Evolutionary conservation across 2,329 filamentous ascomycete species (phyloP).

Genomic region (Monilinia laxa): DNA sequence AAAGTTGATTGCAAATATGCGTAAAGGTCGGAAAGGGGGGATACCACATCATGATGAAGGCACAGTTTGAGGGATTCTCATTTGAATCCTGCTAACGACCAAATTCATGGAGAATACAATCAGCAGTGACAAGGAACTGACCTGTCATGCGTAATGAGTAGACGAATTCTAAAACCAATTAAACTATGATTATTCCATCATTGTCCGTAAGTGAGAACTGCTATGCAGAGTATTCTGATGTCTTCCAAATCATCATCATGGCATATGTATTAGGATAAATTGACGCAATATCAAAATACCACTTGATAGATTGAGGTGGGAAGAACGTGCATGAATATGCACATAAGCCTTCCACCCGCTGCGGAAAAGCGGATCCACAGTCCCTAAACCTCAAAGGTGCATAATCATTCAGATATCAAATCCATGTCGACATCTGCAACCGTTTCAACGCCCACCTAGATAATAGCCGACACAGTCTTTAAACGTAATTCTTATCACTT

Average conservation of each 20-base stretch:
- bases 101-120: neutral
- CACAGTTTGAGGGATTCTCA: neutral
- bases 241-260: neutral
- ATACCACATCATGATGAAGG: neutral
- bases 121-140: neutral
- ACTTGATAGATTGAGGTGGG: neutral
- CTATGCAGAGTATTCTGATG: neutral
- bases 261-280: neutral
- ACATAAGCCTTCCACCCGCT: conserved; percentile 27
- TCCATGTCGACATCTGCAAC: neutral
- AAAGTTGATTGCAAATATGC: neutral
- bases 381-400: neutral
- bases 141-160: neutral
- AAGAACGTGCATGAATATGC: conserved; percentile 44
- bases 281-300: neutral
- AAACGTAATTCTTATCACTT: neutral
- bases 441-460: neutral
- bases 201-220: neutral
- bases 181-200: neutral
- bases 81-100: neutral
- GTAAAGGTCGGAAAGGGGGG: neutral
- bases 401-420: neutral
- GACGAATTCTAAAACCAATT: neutral
- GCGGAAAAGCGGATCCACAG: neutral
- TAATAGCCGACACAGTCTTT: neutral